Percentiles rank a stretch among this genome's conserved stretches.
phyloP scores from a whole-genome alignment of 345 rosid species.

The Luvunga scandens region DNA sequence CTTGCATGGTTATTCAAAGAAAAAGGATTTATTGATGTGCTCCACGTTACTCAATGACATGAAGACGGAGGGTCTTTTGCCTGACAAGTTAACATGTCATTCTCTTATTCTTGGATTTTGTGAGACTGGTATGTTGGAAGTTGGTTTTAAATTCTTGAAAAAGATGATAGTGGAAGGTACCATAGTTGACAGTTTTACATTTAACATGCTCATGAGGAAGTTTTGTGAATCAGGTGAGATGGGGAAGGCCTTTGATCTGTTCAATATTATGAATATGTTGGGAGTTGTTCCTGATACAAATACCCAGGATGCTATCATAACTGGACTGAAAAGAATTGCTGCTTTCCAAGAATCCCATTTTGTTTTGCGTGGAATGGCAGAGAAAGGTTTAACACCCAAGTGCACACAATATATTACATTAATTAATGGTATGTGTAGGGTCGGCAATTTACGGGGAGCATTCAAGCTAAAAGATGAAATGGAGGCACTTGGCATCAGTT shows the following conservation, averaged over 20 bases:
- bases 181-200: constrained; percentile 45
- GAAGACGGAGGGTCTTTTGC: constrained; percentile 40
- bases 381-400: constrained; percentile 50
- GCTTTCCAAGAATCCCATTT: constrained; percentile 49
- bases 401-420: constrained; percentile 45
- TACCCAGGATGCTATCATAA: constrained; percentile 40
- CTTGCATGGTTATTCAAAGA: constrained; percentile 72
- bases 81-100: constrained; percentile 65
- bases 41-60: constrained; percentile 47
- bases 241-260: constrained; percentile 47
- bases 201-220: constrained; percentile 57
- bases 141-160: constrained; percentile 63
- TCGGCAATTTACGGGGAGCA: constrained; percentile 56
- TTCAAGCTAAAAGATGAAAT: constrained; percentile 70
- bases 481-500: constrained; percentile 38
- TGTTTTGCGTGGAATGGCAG: constrained; percentile 58
- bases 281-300: constrained; percentile 45
- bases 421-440: constrained; percentile 66
- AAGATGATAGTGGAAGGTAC: constrained; percentile 47
- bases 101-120: constrained; percentile 71
- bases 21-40: constrained; percentile 45
- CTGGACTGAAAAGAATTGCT: constrained; percentile 47
- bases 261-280: constrained; percentile 45
- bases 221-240: constrained; percentile 49
- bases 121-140: constrained; percentile 51